Evolutionary conservation across 192 early-diverging fungal genomes (phyloP).

Genomic region (Podila minutissima): DNA sequence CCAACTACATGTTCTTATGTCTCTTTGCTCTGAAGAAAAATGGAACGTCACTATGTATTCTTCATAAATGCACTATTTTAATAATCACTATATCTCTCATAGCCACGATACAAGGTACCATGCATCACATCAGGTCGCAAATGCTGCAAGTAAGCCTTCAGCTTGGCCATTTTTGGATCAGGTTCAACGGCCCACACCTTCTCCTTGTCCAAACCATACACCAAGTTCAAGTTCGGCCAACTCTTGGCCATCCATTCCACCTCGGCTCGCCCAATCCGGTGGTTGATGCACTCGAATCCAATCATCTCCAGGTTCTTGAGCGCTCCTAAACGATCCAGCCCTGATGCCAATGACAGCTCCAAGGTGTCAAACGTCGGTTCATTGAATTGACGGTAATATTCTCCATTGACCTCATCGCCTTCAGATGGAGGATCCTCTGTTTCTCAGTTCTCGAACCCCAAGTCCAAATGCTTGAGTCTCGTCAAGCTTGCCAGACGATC

Average conservation of each 20-base stretch:
- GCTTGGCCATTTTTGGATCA: neutral
- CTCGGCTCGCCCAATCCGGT: neutral
- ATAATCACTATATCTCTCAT: no score
- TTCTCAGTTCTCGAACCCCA: neutral
- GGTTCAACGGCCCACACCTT: no score
- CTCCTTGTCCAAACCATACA: slow-evolving; percentile 1
- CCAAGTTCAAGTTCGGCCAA: neutral
- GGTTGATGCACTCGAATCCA: slow-evolving; percentile 9
- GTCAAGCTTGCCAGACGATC: neutral
- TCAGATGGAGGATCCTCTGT: no score
- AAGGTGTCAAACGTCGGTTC: neutral
- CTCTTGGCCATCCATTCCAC: slow-evolving; percentile 7
- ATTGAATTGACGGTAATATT: neutral
- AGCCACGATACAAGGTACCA: neutral
- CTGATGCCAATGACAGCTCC: neutral
- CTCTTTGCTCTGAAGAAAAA: no score
- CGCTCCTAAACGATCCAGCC: neutral
- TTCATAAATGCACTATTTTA: no score
- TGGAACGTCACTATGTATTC: no score
- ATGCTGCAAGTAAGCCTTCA: no score
- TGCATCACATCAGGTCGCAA: neutral
- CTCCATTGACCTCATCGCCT: no score
- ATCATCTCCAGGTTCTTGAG: slow-evolving; percentile 7
- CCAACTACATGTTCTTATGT: no score
- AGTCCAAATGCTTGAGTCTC: neutral